Evolutionary conservation across 1,139 yeast species (phyloP).

Genomic region (Candida glucosophila): DNA sequence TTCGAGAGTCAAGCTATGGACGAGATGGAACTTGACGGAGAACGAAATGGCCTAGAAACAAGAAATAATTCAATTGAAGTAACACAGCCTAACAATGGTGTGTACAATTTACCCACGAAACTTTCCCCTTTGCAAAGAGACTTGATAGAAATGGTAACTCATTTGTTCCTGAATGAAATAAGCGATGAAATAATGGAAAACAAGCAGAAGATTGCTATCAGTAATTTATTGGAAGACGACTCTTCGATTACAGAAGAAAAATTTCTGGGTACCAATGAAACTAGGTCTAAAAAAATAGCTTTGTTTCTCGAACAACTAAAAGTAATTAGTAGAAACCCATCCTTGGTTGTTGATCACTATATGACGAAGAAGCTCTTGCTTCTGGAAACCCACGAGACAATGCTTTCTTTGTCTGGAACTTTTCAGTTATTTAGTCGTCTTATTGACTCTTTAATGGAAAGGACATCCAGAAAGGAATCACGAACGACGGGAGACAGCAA

Average conservation of each 20-base stretch:
- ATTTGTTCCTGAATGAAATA: slow-evolving; percentile 42
- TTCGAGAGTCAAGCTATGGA: too few relatives aligned
- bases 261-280: too few relatives aligned
- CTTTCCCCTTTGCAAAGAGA: slow-evolving; percentile 50
- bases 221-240: slow-evolving; percentile 21
- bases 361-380: slow-evolving; percentile 60
- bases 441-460: slow-evolving; percentile 24
- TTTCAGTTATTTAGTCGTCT: slow-evolving; percentile 46
- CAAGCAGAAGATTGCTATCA: slow-evolving; percentile 25
- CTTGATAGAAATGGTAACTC: slow-evolving; percentile 42
- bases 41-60: too few relatives aligned
- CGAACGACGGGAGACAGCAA: neutral
- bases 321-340: slow-evolving; percentile 54
- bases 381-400: slow-evolving; percentile 52
- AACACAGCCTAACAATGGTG: slow-evolving; percentile 11
- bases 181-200: slow-evolving; percentile 17
- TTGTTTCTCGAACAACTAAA: slow-evolving; percentile 43
- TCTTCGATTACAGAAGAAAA: slow-evolving; percentile 8
- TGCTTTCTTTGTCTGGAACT: slow-evolving; percentile 50
- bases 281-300: too few relatives aligned
- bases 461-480: slow-evolving; percentile 6
- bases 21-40: too few relatives aligned
- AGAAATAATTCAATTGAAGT: neutral
- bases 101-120: slow-evolving; percentile 47
- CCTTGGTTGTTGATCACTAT: slow-evolving; percentile 63